phyloP scores from a whole-genome alignment of 2,329 filamentous ascomycete species.

The Cryphonectria parasitica region DNA sequence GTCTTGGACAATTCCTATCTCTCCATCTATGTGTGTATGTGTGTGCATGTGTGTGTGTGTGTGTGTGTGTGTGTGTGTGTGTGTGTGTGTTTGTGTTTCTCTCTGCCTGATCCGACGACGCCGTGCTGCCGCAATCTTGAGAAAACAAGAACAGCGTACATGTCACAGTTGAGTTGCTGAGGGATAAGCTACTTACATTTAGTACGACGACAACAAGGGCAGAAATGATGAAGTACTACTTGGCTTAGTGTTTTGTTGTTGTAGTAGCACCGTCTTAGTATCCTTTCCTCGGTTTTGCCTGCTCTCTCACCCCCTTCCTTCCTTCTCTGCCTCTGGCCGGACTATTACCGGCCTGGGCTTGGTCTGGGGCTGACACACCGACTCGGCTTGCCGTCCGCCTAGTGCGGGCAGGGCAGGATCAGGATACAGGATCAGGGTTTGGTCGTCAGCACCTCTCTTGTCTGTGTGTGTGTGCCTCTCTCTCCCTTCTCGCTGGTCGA shows the following conservation, averaged over 20 bases:
- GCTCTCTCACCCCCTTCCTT: neutral
- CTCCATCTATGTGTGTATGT: neutral
- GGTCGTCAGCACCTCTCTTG: constrained; percentile 7
- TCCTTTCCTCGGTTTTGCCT: neutral
- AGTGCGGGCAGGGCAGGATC: constrained; percentile 11
- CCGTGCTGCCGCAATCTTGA: neutral
- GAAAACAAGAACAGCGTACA: neutral
- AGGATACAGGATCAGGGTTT: constrained; percentile 4
- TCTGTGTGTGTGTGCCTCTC: neutral
- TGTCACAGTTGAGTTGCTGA: neutral
- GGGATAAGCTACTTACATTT: neutral
- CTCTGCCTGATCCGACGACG: neutral
- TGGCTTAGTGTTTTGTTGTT: neutral
- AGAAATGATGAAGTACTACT: neutral
- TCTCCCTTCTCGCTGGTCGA: neutral
- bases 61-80: neutral
- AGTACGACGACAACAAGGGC: no score
- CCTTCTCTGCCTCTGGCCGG: constrained; percentile 7
- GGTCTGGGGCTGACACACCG: constrained; percentile 17
- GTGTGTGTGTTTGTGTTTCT: neutral
- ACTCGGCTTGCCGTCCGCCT: constrained; percentile 19
- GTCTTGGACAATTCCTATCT: neutral
- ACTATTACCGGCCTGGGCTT: constrained; percentile 10
- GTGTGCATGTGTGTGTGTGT: neutral
- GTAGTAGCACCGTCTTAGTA: neutral